Percentiles rank a stretch among this genome's conserved stretches.
Evolutionary conservation across 176 grass and related monocot species (phyloP).

Genomic region (Cymbopogon citratus): DNA sequence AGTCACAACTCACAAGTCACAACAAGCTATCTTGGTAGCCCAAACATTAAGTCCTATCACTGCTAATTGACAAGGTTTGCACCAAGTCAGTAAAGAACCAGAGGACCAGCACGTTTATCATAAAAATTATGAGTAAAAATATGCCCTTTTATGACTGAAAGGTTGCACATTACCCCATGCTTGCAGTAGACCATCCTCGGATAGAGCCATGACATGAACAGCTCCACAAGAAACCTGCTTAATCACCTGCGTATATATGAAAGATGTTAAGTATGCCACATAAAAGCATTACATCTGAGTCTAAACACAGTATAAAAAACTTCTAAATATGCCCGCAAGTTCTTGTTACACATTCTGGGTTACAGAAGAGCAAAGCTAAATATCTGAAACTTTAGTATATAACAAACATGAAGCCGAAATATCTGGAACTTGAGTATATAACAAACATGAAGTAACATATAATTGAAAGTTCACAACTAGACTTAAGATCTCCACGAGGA

Average conservation of each 20-base stretch:
- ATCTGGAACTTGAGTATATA: neutral
- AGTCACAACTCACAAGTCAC: conserved; percentile 1
- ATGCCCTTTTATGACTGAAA: neutral
- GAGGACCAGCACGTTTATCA: neutral
- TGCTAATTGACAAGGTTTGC: conserved; percentile 14
- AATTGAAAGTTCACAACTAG: neutral
- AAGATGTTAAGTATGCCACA: neutral
- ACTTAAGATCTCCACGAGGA: neutral
- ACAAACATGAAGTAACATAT: neutral
- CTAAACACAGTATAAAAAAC: neutral
- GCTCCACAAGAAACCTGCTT: conserved; percentile 85
- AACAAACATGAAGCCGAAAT: neutral
- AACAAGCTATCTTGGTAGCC: conserved; percentile 14
- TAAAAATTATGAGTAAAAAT: conserved; percentile 1
- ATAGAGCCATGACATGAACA: conserved; percentile 79
- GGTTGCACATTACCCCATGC: conserved; percentile 71
- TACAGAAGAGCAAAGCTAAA: neutral
- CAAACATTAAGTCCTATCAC: conserved; percentile 4
- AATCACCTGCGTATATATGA: conserved; percentile 52
- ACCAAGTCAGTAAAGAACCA: conserved; percentile 18
- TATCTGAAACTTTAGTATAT: neutral
- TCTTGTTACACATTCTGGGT: neutral
- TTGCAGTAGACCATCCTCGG: conserved; percentile 86
- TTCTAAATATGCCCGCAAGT: conserved; percentile 2
- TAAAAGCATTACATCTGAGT: conserved; percentile 1